Conservation (phyloP, 1,284 basidiomycete genomes). For the Dichomitus squalens region DNA sequence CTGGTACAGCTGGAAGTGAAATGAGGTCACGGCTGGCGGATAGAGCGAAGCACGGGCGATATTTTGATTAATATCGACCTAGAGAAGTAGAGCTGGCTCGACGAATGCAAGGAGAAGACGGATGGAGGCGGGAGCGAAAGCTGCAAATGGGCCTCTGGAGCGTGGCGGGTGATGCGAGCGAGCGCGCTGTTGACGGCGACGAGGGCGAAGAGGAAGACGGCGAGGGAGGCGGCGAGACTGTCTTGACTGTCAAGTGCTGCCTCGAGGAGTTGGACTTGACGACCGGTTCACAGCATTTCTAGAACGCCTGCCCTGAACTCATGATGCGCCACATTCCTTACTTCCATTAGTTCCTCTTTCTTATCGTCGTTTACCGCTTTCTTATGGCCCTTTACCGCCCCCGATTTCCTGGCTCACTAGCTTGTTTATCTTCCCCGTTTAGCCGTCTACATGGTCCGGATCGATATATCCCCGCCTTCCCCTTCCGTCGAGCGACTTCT, state of each 20-base stretch:
- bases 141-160: slow-evolving; percentile 15
- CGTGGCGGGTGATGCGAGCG: slow-evolving; percentile 3
- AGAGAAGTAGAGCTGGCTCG: slow-evolving; percentile 17
- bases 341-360: not conserved
- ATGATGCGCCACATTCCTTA: slow-evolving; percentile 15
- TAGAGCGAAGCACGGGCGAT: slow-evolving; percentile 14
- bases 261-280: slow-evolving; percentile 31
- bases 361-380: not conserved
- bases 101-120: not conserved
- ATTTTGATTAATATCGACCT: slow-evolving; percentile 25
- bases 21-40: slow-evolving; percentile 12
- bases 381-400: slow-evolving; percentile 4
- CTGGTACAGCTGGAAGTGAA: slow-evolving; percentile 16
- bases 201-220: slow-evolving; percentile 17
- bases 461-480: not conserved
- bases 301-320: slow-evolving; percentile 32
- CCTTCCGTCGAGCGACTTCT: no score
- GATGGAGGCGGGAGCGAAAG: not conserved
- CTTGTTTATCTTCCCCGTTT: not conserved
- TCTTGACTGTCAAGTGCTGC: slow-evolving; percentile 24
- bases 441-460: not conserved
- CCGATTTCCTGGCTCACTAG: no score
- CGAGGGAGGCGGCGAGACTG: slow-evolving; percentile 18
- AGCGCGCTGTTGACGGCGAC: slow-evolving; percentile 19
- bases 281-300: slow-evolving; percentile 31